Percentiles rank a stretch among this genome's conserved stretches.
phyloP scores from a whole-genome alignment of 2,329 filamentous ascomycete species.

The Verticillium nubilum region DNA sequence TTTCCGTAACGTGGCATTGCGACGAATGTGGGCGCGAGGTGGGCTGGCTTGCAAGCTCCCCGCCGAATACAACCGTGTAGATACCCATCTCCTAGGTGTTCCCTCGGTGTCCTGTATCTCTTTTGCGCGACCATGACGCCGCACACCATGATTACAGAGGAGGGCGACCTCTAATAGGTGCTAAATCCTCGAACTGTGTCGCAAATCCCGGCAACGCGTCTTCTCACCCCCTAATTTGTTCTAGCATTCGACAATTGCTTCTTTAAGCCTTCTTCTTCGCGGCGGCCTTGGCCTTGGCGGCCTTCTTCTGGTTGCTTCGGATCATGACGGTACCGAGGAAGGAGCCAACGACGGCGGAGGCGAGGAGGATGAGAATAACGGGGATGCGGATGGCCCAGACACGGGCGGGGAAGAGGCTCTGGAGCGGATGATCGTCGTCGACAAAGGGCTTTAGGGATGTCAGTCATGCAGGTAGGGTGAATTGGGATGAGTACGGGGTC shows the following conservation, averaged over 20 bases:
- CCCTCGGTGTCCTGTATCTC: not conserved
- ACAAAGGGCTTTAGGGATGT: constrained; percentile 74
- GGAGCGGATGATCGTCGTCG: constrained; percentile 87
- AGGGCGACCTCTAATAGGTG: not conserved
- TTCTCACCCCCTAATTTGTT: not conserved
- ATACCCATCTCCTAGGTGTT: not conserved
- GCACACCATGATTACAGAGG: not conserved
- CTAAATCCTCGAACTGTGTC: not conserved
- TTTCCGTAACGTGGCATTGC: not conserved
- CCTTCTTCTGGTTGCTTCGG: constrained; percentile 96
- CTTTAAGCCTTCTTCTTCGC: constrained; percentile 77
- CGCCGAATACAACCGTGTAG: constrained; percentile 3
- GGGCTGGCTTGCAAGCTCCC: not conserved
- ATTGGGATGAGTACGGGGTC: no score
- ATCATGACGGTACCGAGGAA: constrained; percentile 99
- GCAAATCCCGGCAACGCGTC: not conserved
- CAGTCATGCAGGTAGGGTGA: no score
- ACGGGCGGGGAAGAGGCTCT: constrained; percentile 91
- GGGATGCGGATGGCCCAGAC: constrained; percentile 99
- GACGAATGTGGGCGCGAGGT: not conserved
- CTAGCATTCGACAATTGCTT: not conserved
- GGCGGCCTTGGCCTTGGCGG: constrained; percentile 81
- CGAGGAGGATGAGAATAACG: constrained; percentile 90
- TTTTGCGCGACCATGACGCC: not conserved
- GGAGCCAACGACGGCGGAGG: constrained; percentile 87